phyloP scores from a whole-genome alignment of 345 rosid species.

The Angophora floribunda region DNA sequence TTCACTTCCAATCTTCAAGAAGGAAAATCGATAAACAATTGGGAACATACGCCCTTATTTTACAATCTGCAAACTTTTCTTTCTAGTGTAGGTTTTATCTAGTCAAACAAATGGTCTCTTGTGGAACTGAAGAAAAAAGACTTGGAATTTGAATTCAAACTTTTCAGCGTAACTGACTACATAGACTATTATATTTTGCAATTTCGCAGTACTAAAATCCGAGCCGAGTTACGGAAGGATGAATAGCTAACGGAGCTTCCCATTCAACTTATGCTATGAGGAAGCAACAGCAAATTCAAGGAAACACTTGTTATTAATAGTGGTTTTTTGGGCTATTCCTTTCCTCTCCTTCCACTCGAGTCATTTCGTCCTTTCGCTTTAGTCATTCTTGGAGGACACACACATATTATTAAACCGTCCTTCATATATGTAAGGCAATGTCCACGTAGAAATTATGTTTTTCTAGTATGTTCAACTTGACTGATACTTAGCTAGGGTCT shows the following conservation, averaged over 20 bases:
- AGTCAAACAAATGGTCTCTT: no score
- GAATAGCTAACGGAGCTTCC: not conserved
- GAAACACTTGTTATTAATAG: not conserved
- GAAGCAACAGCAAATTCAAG: no score
- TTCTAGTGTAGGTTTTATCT: accelerated
- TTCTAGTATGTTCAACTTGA: not conserved
- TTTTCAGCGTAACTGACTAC: no score
- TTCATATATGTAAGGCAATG: not conserved
- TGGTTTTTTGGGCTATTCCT: no score
- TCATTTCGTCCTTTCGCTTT: not conserved
- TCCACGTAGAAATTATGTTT: not conserved
- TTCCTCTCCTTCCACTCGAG: not conserved
- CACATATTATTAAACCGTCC: not conserved
- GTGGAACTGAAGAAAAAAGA: no score
- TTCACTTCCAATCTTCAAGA: not conserved
- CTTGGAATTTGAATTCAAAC: no score
- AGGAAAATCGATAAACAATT: not conserved
- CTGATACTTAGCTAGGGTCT: not conserved
- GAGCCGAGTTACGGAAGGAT: no score
- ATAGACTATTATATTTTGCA: no score
- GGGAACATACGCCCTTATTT: accelerated
- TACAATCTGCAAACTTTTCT: not conserved
- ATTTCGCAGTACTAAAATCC: no score
- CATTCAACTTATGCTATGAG: not conserved
- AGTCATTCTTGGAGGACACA: not conserved